phyloP scores from a whole-genome alignment of 2,329 filamentous ascomycete species.

The Penicillium sp. region DNA sequence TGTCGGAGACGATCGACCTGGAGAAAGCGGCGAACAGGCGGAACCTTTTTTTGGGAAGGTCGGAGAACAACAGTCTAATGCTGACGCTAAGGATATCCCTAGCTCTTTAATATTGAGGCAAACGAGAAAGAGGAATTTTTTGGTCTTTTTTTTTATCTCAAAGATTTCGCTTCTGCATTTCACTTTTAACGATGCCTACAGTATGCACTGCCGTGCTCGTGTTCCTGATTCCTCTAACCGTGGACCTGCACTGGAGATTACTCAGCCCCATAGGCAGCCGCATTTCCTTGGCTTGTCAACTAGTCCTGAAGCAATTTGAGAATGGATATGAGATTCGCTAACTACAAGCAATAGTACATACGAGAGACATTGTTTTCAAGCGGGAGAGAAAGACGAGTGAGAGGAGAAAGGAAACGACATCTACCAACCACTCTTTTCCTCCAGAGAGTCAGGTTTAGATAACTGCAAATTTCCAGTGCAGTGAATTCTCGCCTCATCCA shows the following conservation, averaged over 20 bases:
- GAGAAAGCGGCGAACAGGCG: slow-evolving; percentile 14
- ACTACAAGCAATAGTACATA: not conserved
- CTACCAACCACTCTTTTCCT: not conserved
- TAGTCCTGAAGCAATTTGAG: not conserved
- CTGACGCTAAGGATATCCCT: slow-evolving; percentile 10
- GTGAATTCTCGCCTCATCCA: slow-evolving; percentile 45
- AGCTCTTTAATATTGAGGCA: not conserved
- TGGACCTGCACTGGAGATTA: slow-evolving; percentile 17
- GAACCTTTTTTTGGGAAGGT: slow-evolving; percentile 19
- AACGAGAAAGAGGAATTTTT: too few species aligned
- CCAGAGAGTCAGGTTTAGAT: not conserved
- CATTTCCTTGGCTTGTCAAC: slow-evolving; percentile 10
- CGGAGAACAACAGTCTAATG: slow-evolving; percentile 14
- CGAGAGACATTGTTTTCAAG: not conserved
- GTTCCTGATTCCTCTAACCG: not conserved
- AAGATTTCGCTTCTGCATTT: not conserved
- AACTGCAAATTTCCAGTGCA: slow-evolving; percentile 2
- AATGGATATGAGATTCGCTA: not conserved
- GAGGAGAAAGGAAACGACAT: not conserved
- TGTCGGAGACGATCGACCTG: slow-evolving; percentile 7
- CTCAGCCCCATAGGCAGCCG: slow-evolving; percentile 32
- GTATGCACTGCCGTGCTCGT: not conserved
- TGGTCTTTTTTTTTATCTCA: not conserved
- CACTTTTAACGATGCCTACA: not conserved
- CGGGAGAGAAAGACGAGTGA: not conserved